Conservation (phyloP, 805 yeast species). For the Yamadazyma takamatsuzukensis region DNA sequence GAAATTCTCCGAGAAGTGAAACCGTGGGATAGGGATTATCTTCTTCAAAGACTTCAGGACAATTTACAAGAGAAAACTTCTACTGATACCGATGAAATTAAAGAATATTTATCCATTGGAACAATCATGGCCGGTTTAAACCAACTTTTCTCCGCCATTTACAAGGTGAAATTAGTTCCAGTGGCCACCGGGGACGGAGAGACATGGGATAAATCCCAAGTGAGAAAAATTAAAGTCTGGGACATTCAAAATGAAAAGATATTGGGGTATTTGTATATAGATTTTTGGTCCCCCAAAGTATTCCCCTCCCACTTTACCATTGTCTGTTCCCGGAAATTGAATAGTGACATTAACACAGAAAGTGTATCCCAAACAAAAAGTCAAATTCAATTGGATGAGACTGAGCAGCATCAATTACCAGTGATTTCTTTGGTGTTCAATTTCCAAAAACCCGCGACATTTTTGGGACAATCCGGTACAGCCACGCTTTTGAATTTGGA, state of each 20-base stretch:
- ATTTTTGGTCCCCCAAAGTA: constrained; percentile 73
- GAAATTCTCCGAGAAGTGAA: constrained; percentile 48
- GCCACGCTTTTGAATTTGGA: constrained; percentile 62
- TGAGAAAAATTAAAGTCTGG: constrained; percentile 73
- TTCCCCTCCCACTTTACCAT: constrained; percentile 96
- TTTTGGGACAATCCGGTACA: background rate
- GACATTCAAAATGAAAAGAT: constrained; percentile 52
- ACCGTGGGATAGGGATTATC: constrained; percentile 92
- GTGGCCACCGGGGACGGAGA: constrained; percentile 64
- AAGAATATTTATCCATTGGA: constrained; percentile 77
- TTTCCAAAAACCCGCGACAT: constrained; percentile 41
- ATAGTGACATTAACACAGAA: constrained; percentile 41
- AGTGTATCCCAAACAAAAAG: constrained; percentile 16
- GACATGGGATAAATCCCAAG: constrained; percentile 78
- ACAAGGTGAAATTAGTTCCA: constrained; percentile 75
- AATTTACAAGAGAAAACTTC: constrained; percentile 2
- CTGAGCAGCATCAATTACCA: constrained; percentile 71
- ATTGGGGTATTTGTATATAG: constrained; percentile 81
- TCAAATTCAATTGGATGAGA: constrained; percentile 37
- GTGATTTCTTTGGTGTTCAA: constrained; percentile 88
- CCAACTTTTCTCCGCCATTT: constrained; percentile 61
- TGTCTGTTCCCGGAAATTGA: constrained; percentile 83
- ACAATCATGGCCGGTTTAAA: constrained; percentile 82
- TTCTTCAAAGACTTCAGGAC: constrained; percentile 22
- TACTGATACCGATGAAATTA: constrained; percentile 42